Base-by-base conservation (phyloP, 2,329 filamentous ascomycete genomes). In the Cadophora luteo-olivacea region DNA sequence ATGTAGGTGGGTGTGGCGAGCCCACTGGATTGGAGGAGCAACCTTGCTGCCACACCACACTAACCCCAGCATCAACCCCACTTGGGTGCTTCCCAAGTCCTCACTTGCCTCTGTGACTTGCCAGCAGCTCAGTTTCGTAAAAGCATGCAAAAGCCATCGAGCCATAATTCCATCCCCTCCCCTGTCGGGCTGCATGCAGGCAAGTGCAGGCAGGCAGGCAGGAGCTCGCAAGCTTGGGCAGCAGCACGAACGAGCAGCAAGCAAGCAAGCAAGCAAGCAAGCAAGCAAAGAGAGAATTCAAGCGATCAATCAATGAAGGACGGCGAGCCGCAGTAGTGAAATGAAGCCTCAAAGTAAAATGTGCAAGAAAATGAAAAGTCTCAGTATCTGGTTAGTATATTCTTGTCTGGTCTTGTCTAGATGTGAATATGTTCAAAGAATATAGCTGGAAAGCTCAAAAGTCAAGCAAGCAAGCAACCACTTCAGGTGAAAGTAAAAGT, bases 1-100 rank as follows among this genome's bases (percentile, higher is more conserved):
- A 38, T 36, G 54, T 16, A 6, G 32, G 55, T 38, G 19, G 55
- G 36, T 11, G 33, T 60, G 55, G 22, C 33, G 55, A 38, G 55
- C 38, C 7, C 58, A 51, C 45, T 64, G 69, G 64, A 72, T 69
- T 69, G 72, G 68, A 65, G 57, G 68, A 67, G 67, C 36, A 69
- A 68, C 67, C 69, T 65, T 67, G 70, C 51, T 69, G 60, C 55
- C 64, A 64, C 64, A 60, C 67, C 55, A 63, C 61, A 63, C 61
- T 51, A 51, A 29, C 25, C 66, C 51, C 61, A 16, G 24, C 45
- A 52, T 29, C 32, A 58, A 61, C 58, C 58, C 58, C 58, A 61
- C 58, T 48, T 61, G 33, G 36, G 19, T 61, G 36, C 58, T 48
- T 61, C 58, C 16, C 38, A 32, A 29, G 14, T 48, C 24, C 38